Evolutionary conservation across 2,329 filamentous ascomycete species (phyloP), one percentile per base, ranked within the genome.

Genomic region (Iodosphaeria phyllophila): DNA sequence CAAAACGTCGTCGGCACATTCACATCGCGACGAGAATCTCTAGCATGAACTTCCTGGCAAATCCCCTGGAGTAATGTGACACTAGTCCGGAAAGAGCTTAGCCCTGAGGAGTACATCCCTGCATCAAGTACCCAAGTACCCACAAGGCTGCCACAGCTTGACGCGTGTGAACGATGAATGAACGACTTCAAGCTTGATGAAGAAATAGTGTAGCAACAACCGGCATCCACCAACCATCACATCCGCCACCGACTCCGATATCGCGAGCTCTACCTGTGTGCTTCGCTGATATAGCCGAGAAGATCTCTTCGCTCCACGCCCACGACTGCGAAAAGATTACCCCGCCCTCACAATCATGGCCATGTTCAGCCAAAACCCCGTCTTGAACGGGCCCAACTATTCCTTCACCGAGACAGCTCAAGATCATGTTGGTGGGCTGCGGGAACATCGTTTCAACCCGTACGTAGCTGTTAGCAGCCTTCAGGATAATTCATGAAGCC

Each of bases 371-470:
- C 68, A 74, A 51, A 74, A 74, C 49, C 67, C 69, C 37, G 44
- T 71, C 44, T 60, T 73, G 57, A 70, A 74, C 48, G 69, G 69
- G 35, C 67, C 70, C 44, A 73, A 66, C 57, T 75, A 75, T 53
- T 71, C 68, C 33, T 68, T 73, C 54, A 64, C 60, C 39, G 67
- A 74, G 42, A 51, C 58, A 26, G 66, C 68, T 43, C 58, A 56
- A 45, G 50, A 50, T 32, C 50, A 54, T 32, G 46, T 53, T 21
- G 65, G 62, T 35, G 64, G 66, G 43, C 57, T 60, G 32, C 61
- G 65, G 39, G 56, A 89, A 58, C 84, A 91, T 55, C 70, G 73
- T 40, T 93, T 93, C 58, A 84, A 92, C 56, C 84, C 86, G 84
- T 92, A 67, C 44, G 77, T 38, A 24, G 18, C 24, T 20, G 11